Evolutionary conservation across 495 filamentous ascomycete genomes (phyloP).

Genomic region (Chaetomium tenue): DNA sequence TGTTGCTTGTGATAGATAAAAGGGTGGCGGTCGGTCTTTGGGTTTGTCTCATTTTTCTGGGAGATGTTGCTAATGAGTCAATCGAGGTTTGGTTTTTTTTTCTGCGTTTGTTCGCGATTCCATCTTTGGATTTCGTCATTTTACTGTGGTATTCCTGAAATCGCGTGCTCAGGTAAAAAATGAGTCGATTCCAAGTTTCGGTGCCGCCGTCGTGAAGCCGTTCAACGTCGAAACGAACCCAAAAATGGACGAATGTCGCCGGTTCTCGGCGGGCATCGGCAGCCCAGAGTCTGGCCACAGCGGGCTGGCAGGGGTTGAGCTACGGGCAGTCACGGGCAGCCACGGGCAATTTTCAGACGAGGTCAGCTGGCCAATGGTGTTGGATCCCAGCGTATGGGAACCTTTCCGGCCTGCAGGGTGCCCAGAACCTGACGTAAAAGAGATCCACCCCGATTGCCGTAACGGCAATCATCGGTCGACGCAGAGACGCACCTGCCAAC

Average conservation of each 20-base stretch:
- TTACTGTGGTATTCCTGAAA: neutral
- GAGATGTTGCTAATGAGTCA: neutral
- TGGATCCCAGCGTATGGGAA: constrained; percentile 21
- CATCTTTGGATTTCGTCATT: neutral
- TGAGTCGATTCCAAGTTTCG: neutral
- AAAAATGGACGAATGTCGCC: neutral
- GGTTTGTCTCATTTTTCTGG: too few species aligned
- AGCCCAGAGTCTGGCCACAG: neutral
- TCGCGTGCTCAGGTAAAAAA: constrained; percentile 1
- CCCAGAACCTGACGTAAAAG: constrained; percentile 24
- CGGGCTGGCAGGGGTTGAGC: neutral
- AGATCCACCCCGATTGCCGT: constrained; percentile 20
- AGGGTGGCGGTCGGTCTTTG: neutral
- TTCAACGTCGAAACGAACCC: neutral
- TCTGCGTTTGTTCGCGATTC: constrained; percentile 2
- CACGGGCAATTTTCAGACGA: neutral
- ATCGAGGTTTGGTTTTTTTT: neutral
- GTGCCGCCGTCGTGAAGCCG: neutral
- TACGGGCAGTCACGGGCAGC: neutral
- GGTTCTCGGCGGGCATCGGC: constrained; percentile 14
- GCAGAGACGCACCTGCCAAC: neutral
- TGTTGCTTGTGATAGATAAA: neutral
- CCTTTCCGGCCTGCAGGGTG: constrained; percentile 14
- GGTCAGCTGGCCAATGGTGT: constrained; percentile 23
- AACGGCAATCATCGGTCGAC: constrained; percentile 23